phyloP scores from a whole-genome alignment of 129 eudicot species.

The Gnaphalium uliginosum region DNA sequence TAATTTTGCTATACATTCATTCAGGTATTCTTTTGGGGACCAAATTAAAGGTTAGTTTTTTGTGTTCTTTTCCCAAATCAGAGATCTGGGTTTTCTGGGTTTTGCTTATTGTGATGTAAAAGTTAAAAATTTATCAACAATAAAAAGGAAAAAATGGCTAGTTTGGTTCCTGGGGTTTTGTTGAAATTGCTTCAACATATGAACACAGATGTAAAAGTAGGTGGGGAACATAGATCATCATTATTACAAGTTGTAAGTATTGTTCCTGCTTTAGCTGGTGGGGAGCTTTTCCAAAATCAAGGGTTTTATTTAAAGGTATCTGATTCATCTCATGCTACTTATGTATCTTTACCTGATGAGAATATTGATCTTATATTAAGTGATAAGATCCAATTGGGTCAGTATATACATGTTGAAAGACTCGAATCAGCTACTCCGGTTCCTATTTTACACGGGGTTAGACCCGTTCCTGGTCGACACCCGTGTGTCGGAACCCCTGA shows the following conservation, averaged over 20 bases:
- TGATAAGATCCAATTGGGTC: conserved; percentile 88
- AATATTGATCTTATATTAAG: conserved; percentile 75
- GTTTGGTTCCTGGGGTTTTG: conserved; percentile 78
- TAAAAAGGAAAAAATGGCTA: conserved; percentile 51
- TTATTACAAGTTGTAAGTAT: conserved; percentile 81
- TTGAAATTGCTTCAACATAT: conserved; percentile 83
- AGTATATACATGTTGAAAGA: conserved; percentile 75
- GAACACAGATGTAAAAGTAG: conserved; percentile 85
- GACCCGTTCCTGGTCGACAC: conserved; percentile 83
- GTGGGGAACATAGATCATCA: conserved; percentile 85
- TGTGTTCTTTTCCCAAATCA: neutral
- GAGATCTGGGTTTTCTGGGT: conserved; percentile 1
- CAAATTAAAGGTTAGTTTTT: conserved; percentile 10
- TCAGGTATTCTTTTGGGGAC: conserved; percentile 25
- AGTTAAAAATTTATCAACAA: neutral
- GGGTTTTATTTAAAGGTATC: conserved; percentile 96
- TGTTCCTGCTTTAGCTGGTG: conserved; percentile 86
- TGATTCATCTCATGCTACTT: conserved; percentile 95
- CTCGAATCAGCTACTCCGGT: conserved; percentile 80
- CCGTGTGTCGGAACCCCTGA: conserved; percentile 89
- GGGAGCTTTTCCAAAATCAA: conserved; percentile 74
- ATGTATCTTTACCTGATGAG: conserved; percentile 89
- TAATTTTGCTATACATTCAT: neutral
- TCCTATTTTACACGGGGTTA: conserved; percentile 75
- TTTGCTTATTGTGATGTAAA: conserved; percentile 39